Conservation (phyloP, 2,329 filamentous ascomycete genomes). For the Talaromyces verruculosus region DNA sequence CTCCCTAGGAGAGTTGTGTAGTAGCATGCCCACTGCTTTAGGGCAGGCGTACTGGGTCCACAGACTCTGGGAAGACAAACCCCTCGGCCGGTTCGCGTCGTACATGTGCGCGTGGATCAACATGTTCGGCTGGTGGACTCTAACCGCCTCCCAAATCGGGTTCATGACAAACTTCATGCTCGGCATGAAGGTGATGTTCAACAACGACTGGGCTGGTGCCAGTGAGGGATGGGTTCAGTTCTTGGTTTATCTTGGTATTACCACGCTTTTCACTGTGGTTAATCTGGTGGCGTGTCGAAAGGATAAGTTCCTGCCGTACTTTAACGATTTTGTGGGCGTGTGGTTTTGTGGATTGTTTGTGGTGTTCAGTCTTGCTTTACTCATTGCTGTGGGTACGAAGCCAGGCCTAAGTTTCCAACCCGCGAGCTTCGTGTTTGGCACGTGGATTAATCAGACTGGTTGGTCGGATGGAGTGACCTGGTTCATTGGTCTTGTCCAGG, state of each 20-base stretch:
- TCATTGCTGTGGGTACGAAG: conserved; percentile 54
- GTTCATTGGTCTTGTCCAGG: conserved; percentile 59
- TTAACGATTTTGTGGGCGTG: conserved; percentile 59
- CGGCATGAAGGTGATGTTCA: conserved; percentile 57
- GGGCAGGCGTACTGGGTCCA: conserved; percentile 61
- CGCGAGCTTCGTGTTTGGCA: conserved; percentile 54
- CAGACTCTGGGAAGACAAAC: conserved; percentile 40
- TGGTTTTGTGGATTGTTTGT: conserved; percentile 56
- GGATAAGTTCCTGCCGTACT: conserved; percentile 50
- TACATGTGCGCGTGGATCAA: conserved; percentile 63
- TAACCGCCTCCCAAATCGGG: conserved; percentile 57
- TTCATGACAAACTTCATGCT: conserved; percentile 61
- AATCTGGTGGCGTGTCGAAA: conserved; percentile 55
- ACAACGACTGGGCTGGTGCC: conserved; percentile 48
- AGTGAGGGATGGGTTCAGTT: conserved; percentile 55
- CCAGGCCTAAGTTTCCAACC: conserved; percentile 49
- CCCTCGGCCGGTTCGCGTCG: conserved; percentile 50
- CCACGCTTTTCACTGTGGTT: conserved; percentile 49
- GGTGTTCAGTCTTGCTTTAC: conserved; percentile 52
- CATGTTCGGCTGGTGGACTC: conserved; percentile 60
- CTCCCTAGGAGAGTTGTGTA: conserved; percentile 58
- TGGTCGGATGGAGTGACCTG: conserved; percentile 58
- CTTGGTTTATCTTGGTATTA: conserved; percentile 56
- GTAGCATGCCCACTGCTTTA: conserved; percentile 60
- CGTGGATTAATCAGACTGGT: conserved; percentile 54